Conservation (phyloP, 2,329 filamentous ascomycete species). For the Fusarium burgessii region DNA sequence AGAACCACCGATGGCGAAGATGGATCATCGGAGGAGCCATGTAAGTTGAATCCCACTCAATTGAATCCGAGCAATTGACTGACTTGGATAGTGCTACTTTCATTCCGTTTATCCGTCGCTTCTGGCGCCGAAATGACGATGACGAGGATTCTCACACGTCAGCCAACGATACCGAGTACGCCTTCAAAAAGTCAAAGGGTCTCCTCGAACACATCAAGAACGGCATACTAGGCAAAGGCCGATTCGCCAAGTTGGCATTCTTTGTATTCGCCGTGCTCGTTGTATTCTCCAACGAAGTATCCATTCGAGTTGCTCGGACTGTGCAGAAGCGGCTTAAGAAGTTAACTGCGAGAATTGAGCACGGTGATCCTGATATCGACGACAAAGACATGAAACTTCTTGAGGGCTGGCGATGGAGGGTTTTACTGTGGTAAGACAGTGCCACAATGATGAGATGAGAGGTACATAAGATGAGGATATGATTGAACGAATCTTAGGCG, state of each 20-base stretch:
- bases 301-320: conserved; percentile 65
- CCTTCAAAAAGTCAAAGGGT: conserved; percentile 63
- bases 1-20: conserved; percentile 64
- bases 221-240: conserved; percentile 57
- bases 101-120: conserved; percentile 63
- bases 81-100: conserved; percentile 58
- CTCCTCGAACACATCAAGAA: conserved; percentile 63
- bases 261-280: conserved; percentile 69
- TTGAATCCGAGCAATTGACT: conserved; percentile 1
- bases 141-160: conserved; percentile 53
- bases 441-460: conserved; percentile 7
- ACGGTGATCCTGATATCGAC: conserved; percentile 58
- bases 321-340: conserved; percentile 63
- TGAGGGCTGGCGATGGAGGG: conserved; percentile 68
- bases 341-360: conserved; percentile 61
- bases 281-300: conserved; percentile 70
- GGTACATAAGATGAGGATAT: conserved; percentile 47
- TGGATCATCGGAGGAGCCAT: conserved; percentile 65
- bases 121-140: conserved; percentile 61
- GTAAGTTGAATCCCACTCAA: conserved; percentile 52
- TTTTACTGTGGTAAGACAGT: conserved; percentile 59
- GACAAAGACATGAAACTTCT: conserved; percentile 64
- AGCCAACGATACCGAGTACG: conserved; percentile 68
- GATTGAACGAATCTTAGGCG: conserved; percentile 47
- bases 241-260: conserved; percentile 63